Percentiles rank a stretch among this genome's conserved stretches.
phyloP scores from a whole-genome alignment of 257 asterid genomes.

The Henckelia pumila region DNA sequence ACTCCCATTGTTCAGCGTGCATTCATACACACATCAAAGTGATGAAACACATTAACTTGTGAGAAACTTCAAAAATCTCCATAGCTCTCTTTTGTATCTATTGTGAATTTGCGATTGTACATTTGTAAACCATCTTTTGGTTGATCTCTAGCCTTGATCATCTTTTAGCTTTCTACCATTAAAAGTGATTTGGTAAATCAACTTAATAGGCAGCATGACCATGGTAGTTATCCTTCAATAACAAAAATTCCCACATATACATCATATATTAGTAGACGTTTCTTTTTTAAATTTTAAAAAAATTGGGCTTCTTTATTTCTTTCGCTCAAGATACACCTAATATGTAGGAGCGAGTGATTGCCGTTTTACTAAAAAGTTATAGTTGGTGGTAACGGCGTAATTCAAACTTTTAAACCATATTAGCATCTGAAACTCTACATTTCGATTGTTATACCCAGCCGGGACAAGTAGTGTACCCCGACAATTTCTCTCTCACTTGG shows the following conservation, averaged over 20 bases:
- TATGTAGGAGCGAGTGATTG: too few species aligned
- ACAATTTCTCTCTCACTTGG: too few species aligned
- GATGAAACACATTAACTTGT: not conserved
- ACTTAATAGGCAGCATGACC: not conserved
- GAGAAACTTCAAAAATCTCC: not conserved
- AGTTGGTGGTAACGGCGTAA: too few species aligned
- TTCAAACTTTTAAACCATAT: too few species aligned
- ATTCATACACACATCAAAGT: not conserved
- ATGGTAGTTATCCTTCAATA: not conserved
- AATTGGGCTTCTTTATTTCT: slow-evolving; percentile 5
- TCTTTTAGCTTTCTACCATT: not conserved
- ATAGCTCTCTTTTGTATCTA: too few species aligned
- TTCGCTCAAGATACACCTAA: slow-evolving; percentile 12
- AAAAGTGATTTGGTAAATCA: not conserved
- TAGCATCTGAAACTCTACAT: too few species aligned
- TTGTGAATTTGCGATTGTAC: not conserved
- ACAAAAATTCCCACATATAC: slow-evolving; percentile 2
- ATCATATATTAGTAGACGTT: slow-evolving; percentile 1
- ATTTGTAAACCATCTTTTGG: not conserved
- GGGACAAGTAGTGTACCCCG: too few species aligned
- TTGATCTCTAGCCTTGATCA: not conserved
- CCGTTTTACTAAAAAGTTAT: too few species aligned
- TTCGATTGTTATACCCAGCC: too few species aligned
- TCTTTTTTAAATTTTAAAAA: slow-evolving; percentile 15
- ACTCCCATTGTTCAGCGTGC: not conserved